phyloP scores from a whole-genome alignment of 2,329 filamentous ascomycete species.

The Fonsecaea pedrosoi region DNA sequence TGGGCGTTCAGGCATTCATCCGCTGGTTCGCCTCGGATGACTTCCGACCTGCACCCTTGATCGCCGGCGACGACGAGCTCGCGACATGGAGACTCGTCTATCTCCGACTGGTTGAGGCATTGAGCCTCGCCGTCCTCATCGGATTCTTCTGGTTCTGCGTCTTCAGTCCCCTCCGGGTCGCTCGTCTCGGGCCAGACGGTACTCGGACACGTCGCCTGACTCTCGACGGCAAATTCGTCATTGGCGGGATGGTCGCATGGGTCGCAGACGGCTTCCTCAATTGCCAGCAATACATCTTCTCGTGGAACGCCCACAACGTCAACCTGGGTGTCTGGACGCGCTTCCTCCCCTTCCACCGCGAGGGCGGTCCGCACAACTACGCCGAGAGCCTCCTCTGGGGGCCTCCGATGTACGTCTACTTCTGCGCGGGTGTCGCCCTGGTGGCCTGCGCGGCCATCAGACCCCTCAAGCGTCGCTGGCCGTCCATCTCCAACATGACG shows the following conservation, averaged over 20 bases:
- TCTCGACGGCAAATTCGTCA: conserved; percentile 11
- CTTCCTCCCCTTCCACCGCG: conserved; percentile 5
- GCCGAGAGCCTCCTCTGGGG: conserved; percentile 3
- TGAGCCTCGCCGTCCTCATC: background rate
- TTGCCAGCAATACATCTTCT: conserved; percentile 16
- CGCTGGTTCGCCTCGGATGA: conserved; percentile 6
- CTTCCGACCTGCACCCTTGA: conserved; percentile 7
- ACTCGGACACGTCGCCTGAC: background rate
- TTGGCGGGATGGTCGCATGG: conserved; percentile 8
- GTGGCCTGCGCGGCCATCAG: background rate
- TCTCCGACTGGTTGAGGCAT: conserved; percentile 1
- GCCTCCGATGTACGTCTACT: conserved; percentile 3
- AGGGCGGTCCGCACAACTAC: background rate
- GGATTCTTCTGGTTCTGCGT: conserved; percentile 17
- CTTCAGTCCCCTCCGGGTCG: conserved; percentile 7
- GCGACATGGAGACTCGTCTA: conserved; percentile 13
- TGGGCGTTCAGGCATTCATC: conserved; percentile 4
- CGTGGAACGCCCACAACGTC: conserved; percentile 6
- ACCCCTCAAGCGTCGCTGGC: conserved; percentile 2
- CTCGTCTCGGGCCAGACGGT: background rate
- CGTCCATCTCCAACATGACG: conserved; percentile 8
- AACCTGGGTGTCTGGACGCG: conserved; percentile 4
- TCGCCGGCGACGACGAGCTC: conserved; percentile 7
- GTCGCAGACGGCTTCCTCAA: conserved; percentile 5
- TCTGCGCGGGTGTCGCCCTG: conserved; percentile 5